Base-by-base conservation (phyloP, 129 eudicot species). In the Glebionis coronaria region DNA sequence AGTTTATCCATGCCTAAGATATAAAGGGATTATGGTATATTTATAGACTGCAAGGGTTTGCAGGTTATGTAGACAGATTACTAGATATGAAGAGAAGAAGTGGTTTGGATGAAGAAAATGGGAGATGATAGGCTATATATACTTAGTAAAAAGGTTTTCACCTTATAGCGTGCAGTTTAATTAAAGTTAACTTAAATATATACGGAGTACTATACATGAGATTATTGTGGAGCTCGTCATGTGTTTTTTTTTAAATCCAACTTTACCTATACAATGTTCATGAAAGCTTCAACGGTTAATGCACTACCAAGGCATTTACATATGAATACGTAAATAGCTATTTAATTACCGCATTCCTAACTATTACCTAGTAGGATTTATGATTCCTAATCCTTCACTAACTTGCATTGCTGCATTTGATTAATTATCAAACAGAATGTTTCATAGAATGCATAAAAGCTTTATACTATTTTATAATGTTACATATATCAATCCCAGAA, bases 101-200 rank as follows among this genome's bases (percentile, higher is more conserved):
- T 61, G 62, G 40, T 42, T 71, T 54, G 56, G 67, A 28, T 74
- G 67, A 56, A 65, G 72, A 73, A 44, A 44, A 64, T 27, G 50
- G 62, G 8, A 47, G 28, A 65, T 56, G 1, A 21, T 9, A 10
- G 44, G 20, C 19, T 21, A 56, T 73, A 55, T 74, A 74, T 65
- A 73, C 40, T 44, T 31, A 8, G 40, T 40, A 9, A 63, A 63
- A 73, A 52, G 49, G 50, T 61, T 25, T 70, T 51, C 11, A 60
- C 14, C 27, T 61, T 52, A 54, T 23, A 54, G 76, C n/a, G 10
- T 72, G 69, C 23, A 31, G n/a, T 61, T 35, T 44, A 72, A 38
- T 50, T 50, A 50, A 72, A 61, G 76, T 61, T 47, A 5, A 5
- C 35, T 47, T 4, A 29, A 18, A 16, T 46, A 58, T 45, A 45